Conservation (phyloP, 2,329 filamentous ascomycete species). For the Alternaria conjuncta region DNA sequence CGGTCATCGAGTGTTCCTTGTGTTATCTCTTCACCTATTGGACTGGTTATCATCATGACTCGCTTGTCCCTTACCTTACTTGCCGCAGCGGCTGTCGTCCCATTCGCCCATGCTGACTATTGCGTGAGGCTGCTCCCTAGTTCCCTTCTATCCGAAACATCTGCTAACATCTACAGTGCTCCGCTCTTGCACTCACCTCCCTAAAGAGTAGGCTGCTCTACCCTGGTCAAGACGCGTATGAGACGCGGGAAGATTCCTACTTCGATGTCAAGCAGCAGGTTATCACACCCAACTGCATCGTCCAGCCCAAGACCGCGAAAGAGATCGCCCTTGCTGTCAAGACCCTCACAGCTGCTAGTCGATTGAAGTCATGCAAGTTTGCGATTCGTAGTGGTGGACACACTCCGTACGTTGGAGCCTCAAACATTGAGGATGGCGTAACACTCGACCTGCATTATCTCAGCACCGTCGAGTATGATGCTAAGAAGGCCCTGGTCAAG, state of each 20-base stretch:
- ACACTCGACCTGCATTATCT: conserved; percentile 35
- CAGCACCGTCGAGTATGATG: conserved; percentile 24
- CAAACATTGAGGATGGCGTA: conserved; percentile 37
- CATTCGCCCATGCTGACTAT: conserved; percentile 4
- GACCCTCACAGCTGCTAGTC: conserved; percentile 10
- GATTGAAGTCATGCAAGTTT: conserved; percentile 21
- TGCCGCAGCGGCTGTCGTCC: conserved; percentile 11
- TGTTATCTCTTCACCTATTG: neutral
- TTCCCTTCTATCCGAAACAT: neutral
- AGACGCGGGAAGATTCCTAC: conserved; percentile 23
- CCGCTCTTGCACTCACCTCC: conserved; percentile 8
- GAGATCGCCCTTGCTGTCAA: conserved; percentile 29
- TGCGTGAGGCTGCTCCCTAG: conserved; percentile 4
- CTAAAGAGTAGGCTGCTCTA: conserved; percentile 17
- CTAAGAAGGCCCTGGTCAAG: conserved; percentile 18
- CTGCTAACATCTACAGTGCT: conserved; percentile 9
- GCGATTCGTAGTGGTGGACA: conserved; percentile 37
- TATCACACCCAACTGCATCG: conserved; percentile 30
- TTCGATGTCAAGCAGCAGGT: conserved; percentile 30
- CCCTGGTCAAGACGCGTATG: conserved; percentile 20
- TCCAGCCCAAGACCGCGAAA: conserved; percentile 24
- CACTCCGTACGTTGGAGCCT: conserved; percentile 30
- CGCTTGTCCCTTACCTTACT: conserved; percentile 10
- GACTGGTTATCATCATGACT: neutral
- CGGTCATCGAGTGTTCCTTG: neutral